Conservation (phyloP, 805 yeast species). For the Candida stauntonica region DNA sequence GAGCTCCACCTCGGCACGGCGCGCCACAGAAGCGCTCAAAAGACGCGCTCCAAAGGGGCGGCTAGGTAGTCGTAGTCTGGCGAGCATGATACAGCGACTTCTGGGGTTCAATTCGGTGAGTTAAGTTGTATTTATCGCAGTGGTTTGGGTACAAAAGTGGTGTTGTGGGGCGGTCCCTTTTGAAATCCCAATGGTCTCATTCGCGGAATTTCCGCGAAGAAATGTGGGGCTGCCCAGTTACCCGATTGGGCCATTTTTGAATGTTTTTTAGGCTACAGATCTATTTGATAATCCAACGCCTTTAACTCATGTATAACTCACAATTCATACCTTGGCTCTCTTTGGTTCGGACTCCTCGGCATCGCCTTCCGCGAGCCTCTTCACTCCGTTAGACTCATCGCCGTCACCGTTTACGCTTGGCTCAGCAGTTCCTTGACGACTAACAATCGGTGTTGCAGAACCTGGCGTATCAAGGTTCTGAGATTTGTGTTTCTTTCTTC, state of each 20-base stretch:
- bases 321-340: neutral
- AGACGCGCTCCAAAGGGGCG: slow-evolving; percentile 1
- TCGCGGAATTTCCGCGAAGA: neutral
- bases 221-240: neutral
- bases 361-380: slow-evolving; percentile 11
- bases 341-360: neutral
- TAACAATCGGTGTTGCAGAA: slow-evolving; percentile 18
- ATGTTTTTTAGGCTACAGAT: too few relatives aligned
- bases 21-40: slow-evolving; percentile 3
- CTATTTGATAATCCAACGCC: neutral
- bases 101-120: too few relatives aligned
- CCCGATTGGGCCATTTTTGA: neutral
- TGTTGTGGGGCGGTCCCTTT: neutral
- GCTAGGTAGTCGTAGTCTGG: slow-evolving; percentile 9
- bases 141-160: too few relatives aligned
- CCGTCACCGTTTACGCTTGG: slow-evolving; percentile 10
- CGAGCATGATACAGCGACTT: too few relatives aligned
- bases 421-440: slow-evolving; percentile 33
- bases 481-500: slow-evolving; percentile 36
- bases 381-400: neutral
- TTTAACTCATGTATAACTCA: neutral
- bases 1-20: slow-evolving; percentile 50
- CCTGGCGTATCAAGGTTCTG: slow-evolving; percentile 4
- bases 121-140: too few relatives aligned
- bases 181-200: neutral